A percentile compares a stretch with the other conserved stretches of the same genome.
These are phyloP conservation scores for Vitis labrusca DNA, from an alignment of 164 flowering plant genomes.

Conservation along the genomic window DNA sequence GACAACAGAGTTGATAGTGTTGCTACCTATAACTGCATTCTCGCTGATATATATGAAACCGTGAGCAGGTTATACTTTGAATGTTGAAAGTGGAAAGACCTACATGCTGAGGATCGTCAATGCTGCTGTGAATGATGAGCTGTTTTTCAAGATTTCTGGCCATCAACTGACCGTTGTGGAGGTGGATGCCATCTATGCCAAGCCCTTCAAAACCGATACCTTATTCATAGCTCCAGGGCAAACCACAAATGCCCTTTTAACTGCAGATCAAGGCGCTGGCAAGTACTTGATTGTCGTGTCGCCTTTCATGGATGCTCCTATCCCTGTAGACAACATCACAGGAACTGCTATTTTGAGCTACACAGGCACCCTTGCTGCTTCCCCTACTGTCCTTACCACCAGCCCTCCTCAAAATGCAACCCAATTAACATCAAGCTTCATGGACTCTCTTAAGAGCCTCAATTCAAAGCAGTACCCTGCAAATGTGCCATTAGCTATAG, in stretches of 20 bases:
- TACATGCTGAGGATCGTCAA: conserved; percentile 52
- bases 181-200: conserved; percentile 52
- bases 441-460: conserved; percentile 34
- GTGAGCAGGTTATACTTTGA: conserved; percentile 29
- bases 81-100: conserved; percentile 49
- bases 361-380: conserved; percentile 10
- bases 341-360: conserved; percentile 27
- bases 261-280: conserved; percentile 19
- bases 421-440: conserved; percentile 10
- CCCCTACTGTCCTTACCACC: conserved; percentile 15
- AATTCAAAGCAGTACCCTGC: conserved; percentile 41
- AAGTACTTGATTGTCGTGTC: conserved; percentile 39
- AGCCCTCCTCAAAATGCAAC: conserved; percentile 39
- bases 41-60: no score
- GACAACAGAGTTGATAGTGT: no score
- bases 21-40: no score
- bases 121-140: conserved; percentile 58
- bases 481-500: conserved; percentile 34
- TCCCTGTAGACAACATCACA: conserved; percentile 33
- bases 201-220: conserved; percentile 46
- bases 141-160: conserved; percentile 58
- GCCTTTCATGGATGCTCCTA: conserved; percentile 47
- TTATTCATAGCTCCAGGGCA: conserved; percentile 55
- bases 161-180: conserved; percentile 50
- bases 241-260: conserved; percentile 45